Evolutionary conservation across 345 rosid genomes (phyloP).

Genomic region (Euphorbia lathyris): DNA sequence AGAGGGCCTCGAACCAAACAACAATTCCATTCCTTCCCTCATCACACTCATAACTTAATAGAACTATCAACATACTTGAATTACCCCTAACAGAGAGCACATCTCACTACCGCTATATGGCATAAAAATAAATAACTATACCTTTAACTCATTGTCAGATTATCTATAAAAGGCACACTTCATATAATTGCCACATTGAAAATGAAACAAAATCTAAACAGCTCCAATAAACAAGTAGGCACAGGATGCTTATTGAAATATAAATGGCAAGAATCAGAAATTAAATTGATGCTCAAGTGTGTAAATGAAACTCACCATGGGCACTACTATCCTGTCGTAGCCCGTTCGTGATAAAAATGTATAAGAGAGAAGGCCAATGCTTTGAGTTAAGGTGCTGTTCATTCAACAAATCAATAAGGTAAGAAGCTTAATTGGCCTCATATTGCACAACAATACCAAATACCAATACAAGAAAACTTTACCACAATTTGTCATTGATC

Average conservation of each 20-base stretch:
- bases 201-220: neutral
- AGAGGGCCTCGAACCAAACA: no score
- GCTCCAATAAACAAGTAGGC: neutral
- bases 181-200: neutral
- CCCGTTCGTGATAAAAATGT: conserved; percentile 73
- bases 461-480: neutral
- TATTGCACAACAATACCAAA: neutral
- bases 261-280: neutral
- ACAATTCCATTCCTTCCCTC: no score
- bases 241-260: neutral
- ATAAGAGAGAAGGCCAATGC: conserved; percentile 87
- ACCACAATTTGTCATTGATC: neutral
- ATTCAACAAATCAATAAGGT: conserved; percentile 17
- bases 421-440: neutral
- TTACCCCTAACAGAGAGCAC: no score
- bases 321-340: conserved; percentile 81
- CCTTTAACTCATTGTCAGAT: neutral
- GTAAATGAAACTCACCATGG: conserved; percentile 68
- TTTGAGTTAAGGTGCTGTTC: conserved; percentile 60
- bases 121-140: no score
- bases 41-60: no score
- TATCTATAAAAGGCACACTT: neutral
- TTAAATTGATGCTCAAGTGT: neutral
- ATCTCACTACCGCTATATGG: no score
- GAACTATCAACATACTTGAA: no score